These are phyloP conservation scores for Tricholoma bakamatsutake DNA, from an alignment of 768 basidiomycete genomes.

Conservation along the genomic window DNA sequence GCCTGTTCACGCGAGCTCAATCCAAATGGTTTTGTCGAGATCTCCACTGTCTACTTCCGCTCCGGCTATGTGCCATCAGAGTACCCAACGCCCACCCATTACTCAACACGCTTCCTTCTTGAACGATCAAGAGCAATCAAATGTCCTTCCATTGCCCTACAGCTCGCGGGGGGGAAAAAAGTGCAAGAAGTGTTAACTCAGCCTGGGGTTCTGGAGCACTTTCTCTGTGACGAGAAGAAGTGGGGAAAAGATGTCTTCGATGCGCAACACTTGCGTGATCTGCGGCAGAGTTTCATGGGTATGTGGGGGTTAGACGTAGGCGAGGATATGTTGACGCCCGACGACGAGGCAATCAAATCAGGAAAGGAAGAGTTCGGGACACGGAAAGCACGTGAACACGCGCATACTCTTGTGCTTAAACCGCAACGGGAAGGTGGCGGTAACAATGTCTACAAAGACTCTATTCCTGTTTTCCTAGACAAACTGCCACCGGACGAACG, in stretches of 20 bases:
- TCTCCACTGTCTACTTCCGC: conserved; percentile 88
- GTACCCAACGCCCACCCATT: conserved; percentile 61
- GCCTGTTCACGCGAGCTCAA: conserved; percentile 28
- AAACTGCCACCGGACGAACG: conserved; percentile 53
- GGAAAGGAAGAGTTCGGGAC: conserved; percentile 37
- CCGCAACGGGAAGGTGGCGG: conserved; percentile 98
- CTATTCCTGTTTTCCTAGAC: conserved; percentile 75
- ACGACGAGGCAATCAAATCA: conserved; percentile 18
- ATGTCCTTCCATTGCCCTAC: conserved; percentile 85
- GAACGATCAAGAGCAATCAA: conserved; percentile 87
- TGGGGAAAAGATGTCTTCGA: conserved; percentile 28
- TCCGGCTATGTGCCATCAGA: conserved; percentile 84
- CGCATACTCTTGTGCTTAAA: conserved; percentile 75
- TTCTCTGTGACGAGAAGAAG: conserved; percentile 43
- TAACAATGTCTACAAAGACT: conserved; percentile 87
- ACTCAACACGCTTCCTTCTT: conserved; percentile 67
- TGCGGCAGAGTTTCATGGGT: conserved; percentile 78
- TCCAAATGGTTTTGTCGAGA: conserved; percentile 43
- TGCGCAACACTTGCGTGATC: conserved; percentile 37
- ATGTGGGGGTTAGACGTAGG: conserved; percentile 79
- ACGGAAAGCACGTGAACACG: conserved; percentile 42
- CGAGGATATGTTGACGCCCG: conserved; percentile 28
- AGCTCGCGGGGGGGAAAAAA: conserved; percentile 95
- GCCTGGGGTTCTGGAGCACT: conserved; percentile 67
- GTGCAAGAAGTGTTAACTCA: conserved; percentile 84